A percentile compares a stretch with the other conserved stretches of the same genome.
Conservation (phyloP, 2,329 filamentous ascomycete genomes). For the Cryphonectria nitschkei region DNA sequence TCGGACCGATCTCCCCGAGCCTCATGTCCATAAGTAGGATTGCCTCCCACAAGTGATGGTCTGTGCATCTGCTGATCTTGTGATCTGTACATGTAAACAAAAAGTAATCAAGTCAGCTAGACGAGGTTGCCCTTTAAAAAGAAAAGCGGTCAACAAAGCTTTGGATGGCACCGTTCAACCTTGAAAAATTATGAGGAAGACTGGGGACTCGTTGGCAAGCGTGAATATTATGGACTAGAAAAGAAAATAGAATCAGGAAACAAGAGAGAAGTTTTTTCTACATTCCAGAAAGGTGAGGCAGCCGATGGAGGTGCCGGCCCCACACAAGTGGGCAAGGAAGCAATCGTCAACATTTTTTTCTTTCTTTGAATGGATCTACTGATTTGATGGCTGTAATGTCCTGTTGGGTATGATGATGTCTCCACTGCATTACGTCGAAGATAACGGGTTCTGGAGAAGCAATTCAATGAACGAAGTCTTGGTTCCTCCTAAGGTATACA, state of each 20-base stretch:
- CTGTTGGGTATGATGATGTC: neutral
- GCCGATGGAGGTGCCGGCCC: neutral
- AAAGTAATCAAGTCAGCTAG: neutral
- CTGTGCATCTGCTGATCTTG: neutral
- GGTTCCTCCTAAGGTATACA: too few relatives aligned
- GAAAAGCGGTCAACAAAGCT: neutral
- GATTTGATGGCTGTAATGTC: neutral
- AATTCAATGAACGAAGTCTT: neutral
- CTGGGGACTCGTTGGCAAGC: neutral
- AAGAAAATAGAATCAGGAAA: neutral
- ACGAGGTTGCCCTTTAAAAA: neutral
- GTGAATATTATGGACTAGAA: neutral
- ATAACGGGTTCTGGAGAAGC: neutral
- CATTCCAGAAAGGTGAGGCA: neutral
- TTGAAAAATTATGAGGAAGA: neutral
- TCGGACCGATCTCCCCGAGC: neutral
- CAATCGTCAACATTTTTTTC: neutral
- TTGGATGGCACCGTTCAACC: neutral
- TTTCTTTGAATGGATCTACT: too few relatives aligned
- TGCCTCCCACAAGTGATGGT: neutral
- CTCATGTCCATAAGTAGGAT: neutral
- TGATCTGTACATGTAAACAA: neutral
- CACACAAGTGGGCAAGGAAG: neutral
- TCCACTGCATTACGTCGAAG: neutral
- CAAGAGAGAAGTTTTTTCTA: neutral